A percentile compares a stretch with the other conserved stretches of the same genome.
phyloP scores from a whole-genome alignment of 2,329 filamentous ascomycete genomes.

The Paraphoma chrysanthemicola region DNA sequence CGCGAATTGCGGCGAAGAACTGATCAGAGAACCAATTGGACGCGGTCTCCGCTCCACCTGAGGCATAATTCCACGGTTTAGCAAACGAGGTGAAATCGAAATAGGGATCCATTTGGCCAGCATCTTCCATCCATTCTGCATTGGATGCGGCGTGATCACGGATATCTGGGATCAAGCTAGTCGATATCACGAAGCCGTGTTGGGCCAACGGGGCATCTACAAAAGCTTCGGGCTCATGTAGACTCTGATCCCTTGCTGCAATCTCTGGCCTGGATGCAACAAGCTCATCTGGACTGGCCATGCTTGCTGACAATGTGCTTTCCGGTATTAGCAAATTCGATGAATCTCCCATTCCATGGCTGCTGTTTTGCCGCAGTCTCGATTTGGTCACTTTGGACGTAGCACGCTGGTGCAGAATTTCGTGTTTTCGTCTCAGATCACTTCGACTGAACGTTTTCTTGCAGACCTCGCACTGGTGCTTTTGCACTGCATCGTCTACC shows the following conservation, averaged over 20 bases:
- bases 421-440: conserved; percentile 9
- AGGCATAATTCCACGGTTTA: conserved; percentile 9
- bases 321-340: neutral
- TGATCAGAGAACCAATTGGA: conserved; percentile 8
- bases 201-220: no score
- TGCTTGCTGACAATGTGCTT: conserved; percentile 6
- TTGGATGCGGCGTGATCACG: neutral
- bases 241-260: neutral
- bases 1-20: conserved; percentile 9
- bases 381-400: neutral
- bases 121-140: neutral
- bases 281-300: neutral
- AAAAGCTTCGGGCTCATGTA: no score
- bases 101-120: conserved; percentile 3
- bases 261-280: no score
- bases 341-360: no score
- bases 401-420: conserved; percentile 6
- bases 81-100: conserved; percentile 11
- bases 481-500: conserved; percentile 3
- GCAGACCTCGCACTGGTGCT: conserved; percentile 6
- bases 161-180: neutral
- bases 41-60: neutral
- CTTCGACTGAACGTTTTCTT: conserved; percentile 6
- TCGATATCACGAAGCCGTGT: neutral
- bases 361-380: neutral